These are phyloP conservation scores for Cichorium intybus DNA, from an alignment of 140 eudicot genomes.

Conservation along the genomic window DNA sequence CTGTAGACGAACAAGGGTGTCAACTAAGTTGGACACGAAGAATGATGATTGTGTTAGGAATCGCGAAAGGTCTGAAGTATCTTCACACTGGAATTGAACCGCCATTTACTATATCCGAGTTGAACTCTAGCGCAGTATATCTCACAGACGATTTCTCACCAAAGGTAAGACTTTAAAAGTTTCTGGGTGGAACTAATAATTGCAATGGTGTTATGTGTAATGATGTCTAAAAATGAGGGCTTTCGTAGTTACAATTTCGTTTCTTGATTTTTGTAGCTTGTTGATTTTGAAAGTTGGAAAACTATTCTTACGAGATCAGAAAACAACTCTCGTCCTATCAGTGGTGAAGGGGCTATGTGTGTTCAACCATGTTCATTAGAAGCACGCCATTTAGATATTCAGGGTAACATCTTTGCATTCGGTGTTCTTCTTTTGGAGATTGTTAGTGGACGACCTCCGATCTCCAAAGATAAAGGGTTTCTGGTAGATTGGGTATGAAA, in stretches of 20 bases:
- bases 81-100: slow-evolving; percentile 90
- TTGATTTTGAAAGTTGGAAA: slow-evolving; percentile 95
- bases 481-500: slow-evolving; percentile 79
- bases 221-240: no score
- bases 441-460: slow-evolving; percentile 75
- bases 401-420: slow-evolving; percentile 70
- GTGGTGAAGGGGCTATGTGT: slow-evolving; percentile 55
- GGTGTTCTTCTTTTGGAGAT: slow-evolving; percentile 91
- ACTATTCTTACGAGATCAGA: slow-evolving; percentile 71
- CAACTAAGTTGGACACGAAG: slow-evolving; percentile 92
- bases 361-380: slow-evolving; percentile 53
- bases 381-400: slow-evolving; percentile 60
- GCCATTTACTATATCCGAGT: slow-evolving; percentile 75
- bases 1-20: slow-evolving; percentile 80
- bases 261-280: slow-evolving; percentile 51
- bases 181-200: neutral
- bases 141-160: slow-evolving; percentile 94
- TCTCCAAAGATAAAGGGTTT: slow-evolving; percentile 57
- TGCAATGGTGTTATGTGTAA: no score
- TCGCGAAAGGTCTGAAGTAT: slow-evolving; percentile 79
- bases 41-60: slow-evolving; percentile 80
- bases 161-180: slow-evolving; percentile 47
- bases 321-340: slow-evolving; percentile 51
- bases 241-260: neutral
- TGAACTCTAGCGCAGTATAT: slow-evolving; percentile 82